Evolutionary conservation across 2,329 filamentous ascomycete genomes (phyloP).

Genomic region (Fusarium xyrophilum): DNA sequence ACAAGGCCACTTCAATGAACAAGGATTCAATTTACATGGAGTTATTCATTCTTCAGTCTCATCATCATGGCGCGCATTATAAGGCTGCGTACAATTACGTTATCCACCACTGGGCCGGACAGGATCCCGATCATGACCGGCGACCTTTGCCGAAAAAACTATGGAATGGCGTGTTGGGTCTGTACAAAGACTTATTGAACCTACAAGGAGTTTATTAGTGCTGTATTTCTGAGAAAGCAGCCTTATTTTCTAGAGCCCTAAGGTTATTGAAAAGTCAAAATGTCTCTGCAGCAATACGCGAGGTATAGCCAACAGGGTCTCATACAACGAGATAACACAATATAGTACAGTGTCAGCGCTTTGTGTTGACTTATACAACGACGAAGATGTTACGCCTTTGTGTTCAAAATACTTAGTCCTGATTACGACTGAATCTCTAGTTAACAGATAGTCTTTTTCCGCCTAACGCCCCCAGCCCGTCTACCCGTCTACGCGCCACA

Average conservation of each 20-base stretch:
- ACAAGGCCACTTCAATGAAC: conserved; percentile 6
- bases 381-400: neutral
- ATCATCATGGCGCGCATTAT: conserved; percentile 14
- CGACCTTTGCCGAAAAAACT: conserved; percentile 23
- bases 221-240: too few species aligned
- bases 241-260: too few species aligned
- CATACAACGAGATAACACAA: too few species aligned
- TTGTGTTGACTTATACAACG: neutral
- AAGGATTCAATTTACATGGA: neutral
- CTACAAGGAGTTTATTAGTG: too few species aligned
- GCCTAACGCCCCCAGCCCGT: too few species aligned
- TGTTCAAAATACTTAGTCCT: too few species aligned
- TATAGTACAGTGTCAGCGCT: neutral
- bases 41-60: neutral
- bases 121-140: conserved; percentile 29
- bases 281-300: too few species aligned
- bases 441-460: too few species aligned
- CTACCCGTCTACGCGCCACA: neutral
- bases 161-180: neutral
- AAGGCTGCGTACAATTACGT: conserved; percentile 7
- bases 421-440: too few species aligned
- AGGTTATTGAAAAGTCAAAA: too few species aligned
- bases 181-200: neutral
- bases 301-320: too few species aligned
- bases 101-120: conserved; percentile 27